Conservation (phyloP, 2,329 filamentous ascomycete species). For the Calonectria pseudoreteaudii region DNA sequence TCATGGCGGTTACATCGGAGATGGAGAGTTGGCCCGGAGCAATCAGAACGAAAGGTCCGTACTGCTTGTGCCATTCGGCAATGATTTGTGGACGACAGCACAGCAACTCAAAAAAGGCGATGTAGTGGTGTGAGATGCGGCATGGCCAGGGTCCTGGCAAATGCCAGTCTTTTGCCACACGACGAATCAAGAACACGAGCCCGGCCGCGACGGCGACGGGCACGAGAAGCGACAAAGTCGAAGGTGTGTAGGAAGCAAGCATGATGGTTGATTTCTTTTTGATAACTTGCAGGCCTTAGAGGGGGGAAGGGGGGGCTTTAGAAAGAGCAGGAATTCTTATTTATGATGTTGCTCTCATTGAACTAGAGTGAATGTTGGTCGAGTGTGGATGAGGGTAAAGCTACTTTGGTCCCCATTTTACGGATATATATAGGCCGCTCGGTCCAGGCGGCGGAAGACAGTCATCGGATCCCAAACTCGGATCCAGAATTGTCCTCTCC, state of each 20-base stretch:
- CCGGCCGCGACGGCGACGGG: neutral
- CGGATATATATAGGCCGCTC: conserved; percentile 1
- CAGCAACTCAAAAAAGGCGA: conserved; percentile 4
- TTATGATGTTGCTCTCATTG: conserved; percentile 8
- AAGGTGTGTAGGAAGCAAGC: neutral
- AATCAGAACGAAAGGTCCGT: conserved; percentile 5
- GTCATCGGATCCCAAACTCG: conserved; percentile 7
- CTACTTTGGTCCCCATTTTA: neutral
- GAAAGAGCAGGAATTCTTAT: neutral
- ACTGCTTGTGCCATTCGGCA: conserved; percentile 9
- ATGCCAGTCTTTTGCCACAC: conserved; percentile 6
- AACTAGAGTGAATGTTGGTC: neutral
- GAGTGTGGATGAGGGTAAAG: neutral
- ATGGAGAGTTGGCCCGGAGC: conserved; percentile 6
- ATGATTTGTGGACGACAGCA: neutral
- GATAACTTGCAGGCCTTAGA: neutral
- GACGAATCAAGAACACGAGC: neutral
- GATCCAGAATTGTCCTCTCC: conserved; percentile 1
- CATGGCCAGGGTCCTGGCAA: conserved; percentile 12
- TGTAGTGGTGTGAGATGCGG: conserved; percentile 8
- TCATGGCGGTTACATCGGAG: neutral
- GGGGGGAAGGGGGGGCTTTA: neutral
- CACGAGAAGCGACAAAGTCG: neutral
- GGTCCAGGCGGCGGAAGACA: neutral
- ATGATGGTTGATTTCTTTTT: neutral